Evolutionary conservation across 257 asterid species (phyloP), one percentile per base, ranked within the genome.

Genomic region (Salvia hispanica): DNA sequence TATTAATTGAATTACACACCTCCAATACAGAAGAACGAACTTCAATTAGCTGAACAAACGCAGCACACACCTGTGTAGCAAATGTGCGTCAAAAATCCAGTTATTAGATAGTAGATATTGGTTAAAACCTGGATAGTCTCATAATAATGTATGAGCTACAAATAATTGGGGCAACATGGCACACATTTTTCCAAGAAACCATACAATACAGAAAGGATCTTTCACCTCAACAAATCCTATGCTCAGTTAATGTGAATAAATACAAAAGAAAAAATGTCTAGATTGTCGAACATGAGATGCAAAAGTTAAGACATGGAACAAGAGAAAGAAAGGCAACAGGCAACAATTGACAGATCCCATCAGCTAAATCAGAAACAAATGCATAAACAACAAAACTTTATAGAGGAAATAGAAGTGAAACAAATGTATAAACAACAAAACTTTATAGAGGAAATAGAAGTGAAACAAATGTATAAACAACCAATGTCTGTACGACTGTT

Each of bases 31-130:
- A 83, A 61, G 93, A 82, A 54, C 89, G 89, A 73, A 91, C 89
- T 80, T 89, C 99, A 66, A 91, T 77, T 69, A 94, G 84, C 74
- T 94, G 98, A 71, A 94, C 99, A 77, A 94, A 94, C 57, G 99
- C 99, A 60, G 96, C 72, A 77, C 97, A 94, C 25, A 94, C 99
- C 98, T 93, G 86, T 77, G 53, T 71, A 53, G 67, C 18, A 61
- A 50, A 67, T 36, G 66, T 72, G 65, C 14, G 56, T 34, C 44
- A 62, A 21, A 48, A 40, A 8, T 42, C 37, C 48, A 73, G 65
- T 54, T 63, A 62, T 77, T 45, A 5, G 13, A 47, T 63, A 58
- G 63, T 63, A 58, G 63, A 7, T 42, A 13, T 53, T 43, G 54
- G 33, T 15, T 12, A 58, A 13, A 63, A 62, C 31, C 12, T 47